Conservation (phyloP, 495 filamentous ascomycete species). For the Penicillium flavigenum region DNA sequence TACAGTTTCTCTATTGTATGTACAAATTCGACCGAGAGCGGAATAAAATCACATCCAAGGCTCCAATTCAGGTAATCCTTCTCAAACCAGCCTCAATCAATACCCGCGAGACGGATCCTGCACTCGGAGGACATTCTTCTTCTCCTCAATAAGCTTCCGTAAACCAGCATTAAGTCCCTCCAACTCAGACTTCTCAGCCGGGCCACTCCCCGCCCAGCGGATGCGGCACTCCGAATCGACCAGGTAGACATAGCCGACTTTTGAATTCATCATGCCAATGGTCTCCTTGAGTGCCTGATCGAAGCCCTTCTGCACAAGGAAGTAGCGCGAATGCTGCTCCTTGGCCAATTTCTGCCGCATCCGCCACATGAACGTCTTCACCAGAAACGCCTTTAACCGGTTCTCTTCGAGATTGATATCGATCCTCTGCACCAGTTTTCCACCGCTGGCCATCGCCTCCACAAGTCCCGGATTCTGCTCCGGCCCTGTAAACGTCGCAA, state of each 20-base stretch:
- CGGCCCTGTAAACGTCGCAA: constrained; percentile 62
- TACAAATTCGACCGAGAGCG: constrained; percentile 30
- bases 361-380: constrained; percentile 65
- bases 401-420: constrained; percentile 88
- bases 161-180: constrained; percentile 68
- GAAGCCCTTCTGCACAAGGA: constrained; percentile 77
- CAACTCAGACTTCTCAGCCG: constrained; percentile 65
- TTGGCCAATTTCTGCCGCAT: constrained; percentile 56
- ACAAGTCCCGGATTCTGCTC: constrained; percentile 65
- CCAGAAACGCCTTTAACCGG: constrained; percentile 66
- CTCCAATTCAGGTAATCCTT: neutral
- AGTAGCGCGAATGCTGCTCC: constrained; percentile 71
- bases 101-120: constrained; percentile 20
- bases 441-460: constrained; percentile 45
- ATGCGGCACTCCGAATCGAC: constrained; percentile 85
- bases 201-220: constrained; percentile 91
- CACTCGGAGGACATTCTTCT: constrained; percentile 22
- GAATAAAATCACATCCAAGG: constrained; percentile 15
- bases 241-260: constrained; percentile 93
- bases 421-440: constrained; percentile 61
- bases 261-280: constrained; percentile 80
- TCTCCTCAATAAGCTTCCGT: constrained; percentile 65
- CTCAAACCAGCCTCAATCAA: constrained; percentile 5
- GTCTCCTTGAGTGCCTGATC: constrained; percentile 68
- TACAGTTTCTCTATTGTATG: constrained; percentile 37